Conservation (phyloP, 345 rosid genomes). For the Pugionium dolabratum region DNA sequence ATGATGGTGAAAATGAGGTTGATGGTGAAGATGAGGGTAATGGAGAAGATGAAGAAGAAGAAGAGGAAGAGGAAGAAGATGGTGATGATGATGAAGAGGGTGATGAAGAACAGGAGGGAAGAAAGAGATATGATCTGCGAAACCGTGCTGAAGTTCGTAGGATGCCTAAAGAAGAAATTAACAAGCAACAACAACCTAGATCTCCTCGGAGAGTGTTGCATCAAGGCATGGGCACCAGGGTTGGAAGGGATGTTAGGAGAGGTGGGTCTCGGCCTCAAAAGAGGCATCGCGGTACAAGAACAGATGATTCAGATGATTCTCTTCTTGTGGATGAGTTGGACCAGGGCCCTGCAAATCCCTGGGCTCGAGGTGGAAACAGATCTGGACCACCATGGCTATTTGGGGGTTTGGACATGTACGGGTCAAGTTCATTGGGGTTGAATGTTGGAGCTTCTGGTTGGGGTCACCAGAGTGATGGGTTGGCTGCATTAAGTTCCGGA, state of each 20-base stretch:
- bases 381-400: slow-evolving; percentile 97
- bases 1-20: slow-evolving; percentile 69
- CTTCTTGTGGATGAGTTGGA: slow-evolving; percentile 99
- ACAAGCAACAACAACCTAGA: slow-evolving; percentile 69
- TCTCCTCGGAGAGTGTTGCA: slow-evolving; percentile 95
- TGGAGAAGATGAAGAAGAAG: slow-evolving; percentile 64
- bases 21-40: slow-evolving; percentile 80
- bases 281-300: slow-evolving; percentile 77
- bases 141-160: slow-evolving; percentile 95
- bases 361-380: slow-evolving; percentile 94
- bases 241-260: slow-evolving; percentile 82
- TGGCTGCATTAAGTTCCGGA: slow-evolving; percentile 74
- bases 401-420: slow-evolving; percentile 93
- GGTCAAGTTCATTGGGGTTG: slow-evolving; percentile 76
- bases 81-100: slow-evolving; percentile 58
- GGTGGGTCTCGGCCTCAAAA: slow-evolving; percentile 96
- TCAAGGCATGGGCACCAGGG: slow-evolving; percentile 94
- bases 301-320: slow-evolving; percentile 99
- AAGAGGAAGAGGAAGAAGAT: slow-evolving; percentile 70
- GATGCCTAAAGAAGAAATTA: slow-evolving; percentile 65
- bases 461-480: slow-evolving; percentile 95
- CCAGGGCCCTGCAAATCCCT: slow-evolving; percentile 94
- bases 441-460: slow-evolving; percentile 99
- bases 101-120: slow-evolving; percentile 78
- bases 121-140: slow-evolving; percentile 94